These are phyloP conservation scores for Aspergillus transmontanensis DNA, from an alignment of 2,329 filamentous ascomycete genomes.

Conservation along the genomic window DNA sequence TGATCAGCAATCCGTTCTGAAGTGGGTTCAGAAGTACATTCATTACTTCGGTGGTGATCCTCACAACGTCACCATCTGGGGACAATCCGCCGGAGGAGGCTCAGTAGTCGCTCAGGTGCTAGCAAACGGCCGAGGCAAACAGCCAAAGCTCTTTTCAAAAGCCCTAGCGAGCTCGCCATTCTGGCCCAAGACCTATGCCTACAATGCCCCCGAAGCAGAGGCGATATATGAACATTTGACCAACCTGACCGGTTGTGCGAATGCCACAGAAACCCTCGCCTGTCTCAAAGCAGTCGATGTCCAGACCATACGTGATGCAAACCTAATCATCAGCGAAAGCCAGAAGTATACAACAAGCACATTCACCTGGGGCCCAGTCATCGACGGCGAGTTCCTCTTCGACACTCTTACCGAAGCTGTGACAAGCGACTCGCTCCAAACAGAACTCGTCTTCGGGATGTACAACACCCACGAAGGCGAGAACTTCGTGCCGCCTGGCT, in stretches of 20 bases:
- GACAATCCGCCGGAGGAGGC: conserved; percentile 60
- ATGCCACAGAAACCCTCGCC: conserved; percentile 46
- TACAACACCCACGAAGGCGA: conserved; percentile 67
- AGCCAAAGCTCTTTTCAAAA: conserved; percentile 51
- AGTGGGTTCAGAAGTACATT: conserved; percentile 59
- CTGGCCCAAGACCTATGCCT: conserved; percentile 61
- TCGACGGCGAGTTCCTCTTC: conserved; percentile 58
- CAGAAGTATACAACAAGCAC: conserved; percentile 59
- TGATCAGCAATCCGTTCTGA: conserved; percentile 55
- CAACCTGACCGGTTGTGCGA: conserved; percentile 52
- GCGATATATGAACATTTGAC: conserved; percentile 53
- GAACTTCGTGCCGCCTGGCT: conserved; percentile 59
- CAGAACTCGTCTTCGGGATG: conserved; percentile 54
- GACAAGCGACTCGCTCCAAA: conserved; percentile 43
- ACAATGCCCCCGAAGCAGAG: conserved; percentile 55
- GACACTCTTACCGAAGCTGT: conserved; percentile 51
- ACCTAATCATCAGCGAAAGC: conserved; percentile 50
- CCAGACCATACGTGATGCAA: conserved; percentile 57
- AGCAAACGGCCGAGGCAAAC: conserved; percentile 48
- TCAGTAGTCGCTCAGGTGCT: conserved; percentile 44
- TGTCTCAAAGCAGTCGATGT: conserved; percentile 60
- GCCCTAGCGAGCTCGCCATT: conserved; percentile 59
- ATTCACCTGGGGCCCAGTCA: conserved; percentile 64
- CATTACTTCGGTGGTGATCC: conserved; percentile 57
- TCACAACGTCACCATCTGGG: conserved; percentile 55